Base-by-base conservation (phyloP, 108 stramenopile species). In the Cyclotella kingstonii region DNA sequence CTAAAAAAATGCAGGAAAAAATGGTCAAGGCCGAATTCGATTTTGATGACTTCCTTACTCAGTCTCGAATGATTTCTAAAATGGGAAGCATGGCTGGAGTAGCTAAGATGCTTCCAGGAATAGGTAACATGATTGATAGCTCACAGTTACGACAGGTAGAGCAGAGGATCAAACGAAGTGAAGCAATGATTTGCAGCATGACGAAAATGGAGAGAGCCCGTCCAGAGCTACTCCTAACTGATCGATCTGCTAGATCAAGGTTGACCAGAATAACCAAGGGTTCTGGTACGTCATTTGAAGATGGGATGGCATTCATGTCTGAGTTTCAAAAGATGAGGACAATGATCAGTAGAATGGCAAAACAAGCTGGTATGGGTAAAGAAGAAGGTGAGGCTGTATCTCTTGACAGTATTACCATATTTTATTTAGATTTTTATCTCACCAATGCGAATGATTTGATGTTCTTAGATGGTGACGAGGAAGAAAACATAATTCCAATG, bases 321-420 rank as follows among this genome's bases (percentile, higher is more conserved):
- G 96, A 97, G 73, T 97, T 97, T 59, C 94, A 95, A 68, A 78
- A 84, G 65, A 97, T 97, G 96, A 68, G 85, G 79, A 91, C 92
- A 8, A 95, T 95, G 91, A 97, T 97, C 80, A 89, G 86, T 53
- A 77, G 91, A 17, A 97, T 97, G 96, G 78, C 85, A 29, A 96
- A 95, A 63, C 79, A 82, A 60, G 91, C 90, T 73, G 78, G 80
- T 3, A 67, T 63, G 58, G 65, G 59, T 39, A 39, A 30, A 27
- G 28, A 8, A 19, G 26, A 56, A 41, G 39, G 55, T 41, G 18
- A 42, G 39, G 7, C 19, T 4, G 15, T 3, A 9, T 27, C 22
- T n/a, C n/a, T n/a, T n/a, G n/a, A n/a, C n/a, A n/a, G n/a, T 34
- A n/a, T 17, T 19, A 36, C 23, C 12, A 51, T 51, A 11, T 38